Base-by-base conservation (phyloP, 768 basidiomycete species). In the Russula emetica region DNA sequence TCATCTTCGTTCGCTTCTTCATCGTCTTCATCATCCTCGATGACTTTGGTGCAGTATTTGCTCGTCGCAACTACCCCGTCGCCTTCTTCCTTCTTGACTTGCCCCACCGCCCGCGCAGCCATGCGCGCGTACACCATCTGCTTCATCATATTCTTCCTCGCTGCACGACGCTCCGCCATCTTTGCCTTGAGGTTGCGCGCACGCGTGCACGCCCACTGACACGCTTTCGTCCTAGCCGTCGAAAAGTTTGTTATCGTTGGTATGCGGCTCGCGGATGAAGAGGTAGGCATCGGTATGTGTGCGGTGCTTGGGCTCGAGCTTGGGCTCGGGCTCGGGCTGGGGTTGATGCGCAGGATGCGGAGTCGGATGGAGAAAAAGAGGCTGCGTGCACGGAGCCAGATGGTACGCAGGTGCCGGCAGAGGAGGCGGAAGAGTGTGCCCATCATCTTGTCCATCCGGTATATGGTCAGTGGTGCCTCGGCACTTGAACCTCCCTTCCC, bases 391-490 rank as follows among this genome's bases (percentile, higher is more conserved):
- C 49, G 30, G 22, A 28, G 54, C 63, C 63, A 64, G n/a, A 64
- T n/a, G 30, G 59, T 36, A 53, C 63, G 63, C 49, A 64, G 20
- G 55, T 56, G 63, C 14, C 34, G 22, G 36, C 3, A 61, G 47
- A 64, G 38, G 40, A 60, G 18, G 58, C 63, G 63, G 53, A 64
- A 51, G 59, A 61, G 44, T 1, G 63, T 34, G 49, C 56, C 49
- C 63, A 61, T 60, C 20, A 45, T 22, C 44, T 45, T 45, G 44
- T 20, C 44, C 44, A 45, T 45, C 44, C 44, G 6, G 38, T 40
- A 40, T 40, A 45, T 2, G 13, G 10, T n/a, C n/a, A 3, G n/a
- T 45, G 20, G 44, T n/a, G n/a, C 44, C 44, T 22, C 44, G 6
- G 20, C n/a, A 40, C 38, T 40, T 18, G 14, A 13, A 18, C n/a